Conservation (phyloP, 805 yeast genomes). For the Wickerhamiella lipophila region DNA sequence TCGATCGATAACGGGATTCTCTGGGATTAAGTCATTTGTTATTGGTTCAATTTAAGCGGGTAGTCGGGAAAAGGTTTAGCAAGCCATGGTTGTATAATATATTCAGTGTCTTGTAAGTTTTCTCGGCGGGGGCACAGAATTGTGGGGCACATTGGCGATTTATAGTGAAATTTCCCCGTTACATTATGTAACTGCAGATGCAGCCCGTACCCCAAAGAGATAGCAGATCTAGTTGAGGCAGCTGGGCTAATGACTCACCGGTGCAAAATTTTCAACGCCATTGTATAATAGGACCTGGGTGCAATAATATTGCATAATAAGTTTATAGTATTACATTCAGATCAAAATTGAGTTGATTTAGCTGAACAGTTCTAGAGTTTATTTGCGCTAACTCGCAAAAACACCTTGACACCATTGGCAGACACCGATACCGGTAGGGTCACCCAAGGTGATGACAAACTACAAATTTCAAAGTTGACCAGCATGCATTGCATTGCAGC, state of each 20-base stretch:
- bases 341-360: not conserved
- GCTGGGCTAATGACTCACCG: constrained; percentile 4
- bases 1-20: constrained; percentile 6
- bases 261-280: constrained; percentile 15
- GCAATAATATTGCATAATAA: not conserved
- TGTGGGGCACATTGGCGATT: constrained; percentile 3
- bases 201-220: constrained; percentile 7
- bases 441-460: not conserved
- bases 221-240: not conserved
- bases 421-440: constrained; percentile 4
- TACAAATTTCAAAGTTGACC: not conserved
- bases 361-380: too few relatives aligned
- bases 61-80: constrained; percentile 9
- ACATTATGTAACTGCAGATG: not conserved
- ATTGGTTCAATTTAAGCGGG: constrained; percentile 3
- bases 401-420: not conserved
- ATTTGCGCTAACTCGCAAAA: not conserved
- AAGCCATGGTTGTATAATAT: constrained; percentile 6
- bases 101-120: not conserved
- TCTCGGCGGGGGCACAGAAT: constrained; percentile 10
- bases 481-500: constrained; percentile 8
- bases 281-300: not conserved
- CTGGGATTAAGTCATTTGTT: constrained; percentile 1
- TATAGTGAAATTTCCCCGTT: constrained; percentile 10
- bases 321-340: too few relatives aligned